Conservation (phyloP, 2,329 filamentous ascomycete species). For the Phialocephala subalpina region DNA sequence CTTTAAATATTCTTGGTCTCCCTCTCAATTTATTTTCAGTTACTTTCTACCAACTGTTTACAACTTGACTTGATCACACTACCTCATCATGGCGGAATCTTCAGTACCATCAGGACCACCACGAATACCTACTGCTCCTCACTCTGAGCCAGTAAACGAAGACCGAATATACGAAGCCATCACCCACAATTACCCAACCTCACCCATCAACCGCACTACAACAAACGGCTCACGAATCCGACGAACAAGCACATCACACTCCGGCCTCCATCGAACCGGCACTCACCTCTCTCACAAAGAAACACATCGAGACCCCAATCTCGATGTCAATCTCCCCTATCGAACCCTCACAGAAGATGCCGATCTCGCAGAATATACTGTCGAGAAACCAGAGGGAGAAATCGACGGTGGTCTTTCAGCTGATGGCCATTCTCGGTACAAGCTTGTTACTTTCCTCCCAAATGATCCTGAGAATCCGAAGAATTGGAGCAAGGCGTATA, state of each 20-base stretch:
- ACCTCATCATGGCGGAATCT: neutral
- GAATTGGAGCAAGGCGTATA: slow-evolving; percentile 81
- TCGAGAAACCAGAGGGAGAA: slow-evolving; percentile 67
- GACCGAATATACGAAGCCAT: slow-evolving; percentile 20
- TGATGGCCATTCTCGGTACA: slow-evolving; percentile 50
- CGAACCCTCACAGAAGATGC: slow-evolving; percentile 67
- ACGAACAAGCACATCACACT: slow-evolving; percentile 26
- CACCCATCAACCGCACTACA: slow-evolving; percentile 23
- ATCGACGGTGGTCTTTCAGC: slow-evolving; percentile 51
- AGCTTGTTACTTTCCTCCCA: slow-evolving; percentile 75
- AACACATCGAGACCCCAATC: slow-evolving; percentile 35
- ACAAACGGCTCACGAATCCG: slow-evolving; percentile 24
- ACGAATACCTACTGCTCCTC: neutral
- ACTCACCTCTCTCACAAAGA: slow-evolving; percentile 38
- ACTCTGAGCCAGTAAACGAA: slow-evolving; percentile 11
- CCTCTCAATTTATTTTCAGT: neutral
- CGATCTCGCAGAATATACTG: slow-evolving; percentile 72
- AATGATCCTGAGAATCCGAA: slow-evolving; percentile 82
- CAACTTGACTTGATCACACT: neutral
- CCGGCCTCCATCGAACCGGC: slow-evolving; percentile 25
- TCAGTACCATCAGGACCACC: slow-evolving; percentile 2
- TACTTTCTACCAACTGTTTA: neutral
- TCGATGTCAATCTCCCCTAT: slow-evolving; percentile 67
- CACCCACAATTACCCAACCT: slow-evolving; percentile 17
- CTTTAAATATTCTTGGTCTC: neutral